A percentile compares a stretch with the other conserved stretches of the same genome.
These are phyloP conservation scores for Uronychia binucleata DNA, from an alignment of 73 alveolate genomes.

Conservation along the genomic window DNA sequence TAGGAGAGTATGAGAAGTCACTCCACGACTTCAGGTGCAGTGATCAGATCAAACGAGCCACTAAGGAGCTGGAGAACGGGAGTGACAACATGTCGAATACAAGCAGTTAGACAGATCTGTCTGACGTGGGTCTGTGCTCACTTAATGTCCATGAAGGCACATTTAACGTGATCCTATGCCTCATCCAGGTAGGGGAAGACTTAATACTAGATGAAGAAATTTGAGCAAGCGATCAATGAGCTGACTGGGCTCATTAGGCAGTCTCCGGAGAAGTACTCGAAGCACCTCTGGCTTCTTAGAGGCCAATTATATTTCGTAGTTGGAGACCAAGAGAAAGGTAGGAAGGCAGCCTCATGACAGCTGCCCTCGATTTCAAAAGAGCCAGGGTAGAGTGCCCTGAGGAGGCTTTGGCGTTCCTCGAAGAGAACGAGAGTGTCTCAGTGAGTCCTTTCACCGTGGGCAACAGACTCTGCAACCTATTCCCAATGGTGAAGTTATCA, in stretches of 20 bases:
- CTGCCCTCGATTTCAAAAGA: slow-evolving; percentile 14
- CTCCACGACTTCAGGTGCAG: slow-evolving; percentile 25
- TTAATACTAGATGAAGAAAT: slow-evolving; percentile 4
- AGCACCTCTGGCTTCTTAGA: slow-evolving; percentile 39
- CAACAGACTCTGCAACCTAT: slow-evolving; percentile 28
- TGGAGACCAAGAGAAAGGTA: slow-evolving; percentile 20
- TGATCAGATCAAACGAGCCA: slow-evolving; percentile 4
- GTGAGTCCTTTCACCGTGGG: slow-evolving; percentile 40
- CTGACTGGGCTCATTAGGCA: background rate
- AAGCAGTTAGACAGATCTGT: slow-evolving; percentile 42
- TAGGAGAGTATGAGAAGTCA: slow-evolving; percentile 26
- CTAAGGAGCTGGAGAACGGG: slow-evolving; percentile 10
- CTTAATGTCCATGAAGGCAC: slow-evolving; percentile 30
- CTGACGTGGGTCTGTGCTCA: slow-evolving; percentile 61
- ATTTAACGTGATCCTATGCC: slow-evolving; percentile 32
- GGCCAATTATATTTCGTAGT: slow-evolving; percentile 14
- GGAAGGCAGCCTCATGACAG: background rate
- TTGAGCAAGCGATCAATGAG: slow-evolving; percentile 6
- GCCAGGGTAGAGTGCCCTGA: slow-evolving; percentile 35
- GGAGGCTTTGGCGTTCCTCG: slow-evolving; percentile 3
- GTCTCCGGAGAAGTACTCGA: slow-evolving; percentile 26
- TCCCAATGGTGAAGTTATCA: slow-evolving; percentile 18
- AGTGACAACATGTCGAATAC: slow-evolving; percentile 16
- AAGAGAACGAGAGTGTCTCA: slow-evolving; percentile 2
- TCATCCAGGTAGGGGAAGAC: slow-evolving; percentile 11